These are phyloP conservation scores for Cyberlindnera xylosilytica DNA, from an alignment of 805 yeast species.

Conservation along the genomic window DNA sequence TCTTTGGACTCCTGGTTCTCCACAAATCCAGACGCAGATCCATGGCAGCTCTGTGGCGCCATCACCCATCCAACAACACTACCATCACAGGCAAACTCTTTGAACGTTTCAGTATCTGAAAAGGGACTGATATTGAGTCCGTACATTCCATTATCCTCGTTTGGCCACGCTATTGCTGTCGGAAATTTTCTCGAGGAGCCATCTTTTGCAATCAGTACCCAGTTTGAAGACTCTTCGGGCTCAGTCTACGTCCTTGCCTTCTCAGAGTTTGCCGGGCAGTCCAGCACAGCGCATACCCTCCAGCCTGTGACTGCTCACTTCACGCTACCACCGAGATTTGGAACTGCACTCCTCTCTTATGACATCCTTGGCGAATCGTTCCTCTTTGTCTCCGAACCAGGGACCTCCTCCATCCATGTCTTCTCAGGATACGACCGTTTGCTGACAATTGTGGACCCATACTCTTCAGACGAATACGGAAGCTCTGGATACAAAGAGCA, in stretches of 20 bases:
- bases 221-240: conserved; percentile 41
- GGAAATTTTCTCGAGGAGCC: conserved; percentile 39
- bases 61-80: conserved; percentile 7
- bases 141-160: conserved; percentile 30
- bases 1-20: conserved; percentile 41
- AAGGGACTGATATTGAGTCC: conserved; percentile 21
- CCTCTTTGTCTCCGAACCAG: conserved; percentile 51
- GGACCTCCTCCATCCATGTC: conserved; percentile 41
- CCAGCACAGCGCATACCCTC: background rate
- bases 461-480: conserved; percentile 34
- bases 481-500: conserved; percentile 40
- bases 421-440: conserved; percentile 28
- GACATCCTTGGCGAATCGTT: conserved; percentile 30
- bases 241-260: conserved; percentile 44
- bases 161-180: conserved; percentile 43
- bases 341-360: conserved; percentile 35
- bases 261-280: conserved; percentile 22
- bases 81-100: background rate
- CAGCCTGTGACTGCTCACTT: conserved; percentile 4
- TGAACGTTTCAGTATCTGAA: background rate
- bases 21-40: conserved; percentile 23
- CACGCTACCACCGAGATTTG: conserved; percentile 38
- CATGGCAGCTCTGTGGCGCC: conserved; percentile 36
- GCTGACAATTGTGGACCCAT: conserved; percentile 27
- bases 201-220: conserved; percentile 50